Evolutionary conservation across 495 filamentous ascomycete genomes (phyloP), one percentile per base, ranked within the genome.

Genomic region (Lophiotrema nucula): DNA sequence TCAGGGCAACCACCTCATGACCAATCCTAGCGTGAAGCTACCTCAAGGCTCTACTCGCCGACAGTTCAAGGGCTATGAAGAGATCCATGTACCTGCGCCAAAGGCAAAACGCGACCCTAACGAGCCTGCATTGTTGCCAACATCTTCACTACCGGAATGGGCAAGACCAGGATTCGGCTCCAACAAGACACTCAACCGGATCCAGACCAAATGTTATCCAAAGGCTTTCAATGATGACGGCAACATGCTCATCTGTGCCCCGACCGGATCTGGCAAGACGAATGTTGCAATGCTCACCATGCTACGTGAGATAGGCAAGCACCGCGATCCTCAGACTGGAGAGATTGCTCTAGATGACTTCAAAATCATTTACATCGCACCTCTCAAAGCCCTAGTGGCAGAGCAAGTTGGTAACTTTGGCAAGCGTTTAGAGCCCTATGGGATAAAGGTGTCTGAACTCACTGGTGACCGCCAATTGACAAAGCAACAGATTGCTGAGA

Each of bases 281-380:
- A 99, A 99, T 68, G 93, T 99, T 57, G 93, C 92, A 24, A 97
- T 99, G 95, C 81, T 99, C 35, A 83, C 91, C 4, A 96, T 99
- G 51, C 81, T 97, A 10, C 87, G 95, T 38, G 93, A 99, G 70
- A 93, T 99, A 62, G 95, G 93, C 19, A 97, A 97, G 75, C 84
- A 97, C 70, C 83, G 90, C 41, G 89, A 97, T 65, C 83, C 86
- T 0, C 76, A 84, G 56, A 92, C 87, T 1, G 93, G 93, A 19
- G 88, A 96, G 59, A 89, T 99, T 57, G 87, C 90, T 73, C 77
- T 97, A 19, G 93, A 97, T 68, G 87, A 90, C 45, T 99, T 99
- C 77, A 99, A 99, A 73, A 92, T 97, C 62, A 85, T 97, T 25
- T 97, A 92, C 60, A 92, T 97, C 62, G 91, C 91, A 33, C 91